Conservation (phyloP, 345 rosid species). For the Camelina laxa region DNA sequence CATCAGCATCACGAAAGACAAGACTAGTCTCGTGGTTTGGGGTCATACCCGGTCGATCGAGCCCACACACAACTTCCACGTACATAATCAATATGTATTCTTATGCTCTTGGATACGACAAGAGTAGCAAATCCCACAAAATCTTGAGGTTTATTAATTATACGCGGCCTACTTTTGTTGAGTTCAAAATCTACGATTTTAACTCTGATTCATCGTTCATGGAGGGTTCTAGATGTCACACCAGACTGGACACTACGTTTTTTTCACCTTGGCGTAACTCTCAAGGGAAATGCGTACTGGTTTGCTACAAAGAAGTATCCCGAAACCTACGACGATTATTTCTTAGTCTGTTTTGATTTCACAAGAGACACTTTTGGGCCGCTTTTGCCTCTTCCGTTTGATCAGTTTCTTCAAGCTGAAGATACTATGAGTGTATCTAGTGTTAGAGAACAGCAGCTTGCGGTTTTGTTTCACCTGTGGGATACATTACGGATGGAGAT, state of each 20-base stretch:
- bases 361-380: neutral
- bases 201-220: slow-evolving; percentile 6
- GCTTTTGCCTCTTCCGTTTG: neutral
- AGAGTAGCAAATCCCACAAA: neutral
- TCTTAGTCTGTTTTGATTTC: neutral
- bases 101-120: slow-evolving; percentile 3
- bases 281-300: neutral
- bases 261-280: neutral
- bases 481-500: neutral
- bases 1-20: neutral
- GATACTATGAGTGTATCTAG: neutral
- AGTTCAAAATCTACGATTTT: neutral
- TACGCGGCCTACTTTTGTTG: too few species aligned
- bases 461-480: neutral
- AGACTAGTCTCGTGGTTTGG: neutral
- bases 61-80: neutral
- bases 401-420: too few species aligned
- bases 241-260: neutral
- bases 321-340: neutral
- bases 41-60: neutral
- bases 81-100: neutral
- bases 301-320: neutral
- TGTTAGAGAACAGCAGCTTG: neutral
- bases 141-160: neutral
- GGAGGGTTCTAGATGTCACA: neutral